These are phyloP conservation scores for Dinochytrium kinnereticum DNA, from an alignment of 371 early-diverging fungal species.

Conservation along the genomic window DNA sequence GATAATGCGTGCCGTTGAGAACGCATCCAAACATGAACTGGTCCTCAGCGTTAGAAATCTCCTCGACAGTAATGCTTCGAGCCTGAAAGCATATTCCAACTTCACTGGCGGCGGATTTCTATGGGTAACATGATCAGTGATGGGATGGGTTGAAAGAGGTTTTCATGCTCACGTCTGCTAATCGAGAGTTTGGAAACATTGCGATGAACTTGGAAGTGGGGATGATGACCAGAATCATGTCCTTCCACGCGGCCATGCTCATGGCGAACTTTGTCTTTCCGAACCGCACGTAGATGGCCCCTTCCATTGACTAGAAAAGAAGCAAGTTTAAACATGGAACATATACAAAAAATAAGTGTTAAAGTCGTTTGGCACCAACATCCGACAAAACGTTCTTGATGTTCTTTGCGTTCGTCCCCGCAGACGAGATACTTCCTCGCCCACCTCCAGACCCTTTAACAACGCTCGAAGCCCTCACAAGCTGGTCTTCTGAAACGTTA, in stretches of 20 bases:
- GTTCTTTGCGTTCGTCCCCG: neutral
- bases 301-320: neutral
- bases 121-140: neutral
- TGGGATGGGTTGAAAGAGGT: neutral
- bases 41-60: neutral
- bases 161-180: neutral
- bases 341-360: too few species aligned
- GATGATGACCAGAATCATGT: neutral
- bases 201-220: neutral
- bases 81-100: neutral
- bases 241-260: neutral
- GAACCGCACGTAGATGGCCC: neutral
- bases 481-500: neutral
- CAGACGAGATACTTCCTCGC: neutral
- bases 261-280: conserved; percentile 6
- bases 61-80: conserved; percentile 4
- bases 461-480: neutral
- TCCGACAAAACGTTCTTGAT: neutral
- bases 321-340: neutral
- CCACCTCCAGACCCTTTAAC: neutral
- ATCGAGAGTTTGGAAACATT: neutral
- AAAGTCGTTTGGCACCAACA: neutral
- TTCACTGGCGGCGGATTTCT: neutral
- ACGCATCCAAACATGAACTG: neutral
- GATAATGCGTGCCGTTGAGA: conserved; percentile 3